These are phyloP conservation scores for Ceriops decandra DNA, from an alignment of 345 rosid species.

Conservation along the genomic window DNA sequence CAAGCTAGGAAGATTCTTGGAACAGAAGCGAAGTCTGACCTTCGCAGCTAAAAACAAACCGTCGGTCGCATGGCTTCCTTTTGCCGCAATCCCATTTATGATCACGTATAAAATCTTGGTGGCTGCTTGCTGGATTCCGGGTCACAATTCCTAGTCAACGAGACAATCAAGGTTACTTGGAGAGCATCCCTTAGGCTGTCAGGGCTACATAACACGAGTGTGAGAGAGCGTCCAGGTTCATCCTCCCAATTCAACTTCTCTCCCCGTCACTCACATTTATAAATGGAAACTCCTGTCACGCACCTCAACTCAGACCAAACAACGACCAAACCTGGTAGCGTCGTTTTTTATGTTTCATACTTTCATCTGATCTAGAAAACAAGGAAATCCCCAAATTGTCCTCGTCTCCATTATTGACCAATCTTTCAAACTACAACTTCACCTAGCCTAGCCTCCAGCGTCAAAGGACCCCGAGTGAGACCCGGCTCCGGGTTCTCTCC, in stretches of 20 bases:
- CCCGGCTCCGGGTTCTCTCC: slow-evolving; percentile 14
- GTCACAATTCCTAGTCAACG: no score
- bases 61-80: no score
- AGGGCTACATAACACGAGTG: no score
- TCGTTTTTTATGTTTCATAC: neutral
- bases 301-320: neutral
- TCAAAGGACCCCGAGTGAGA: neutral
- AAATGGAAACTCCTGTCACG: neutral
- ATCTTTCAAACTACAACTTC: neutral
- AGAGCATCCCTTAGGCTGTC: no score
- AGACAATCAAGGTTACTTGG: no score
- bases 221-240: slow-evolving; percentile 41
- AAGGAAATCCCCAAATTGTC: slow-evolving; percentile 11
- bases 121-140: no score
- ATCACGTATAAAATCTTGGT: no score
- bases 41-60: no score
- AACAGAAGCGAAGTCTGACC: neutral
- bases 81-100: no score
- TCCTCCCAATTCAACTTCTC: slow-evolving; percentile 21
- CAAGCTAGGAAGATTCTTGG: slow-evolving; percentile 17
- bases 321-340: neutral
- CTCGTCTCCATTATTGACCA: slow-evolving; percentile 8
- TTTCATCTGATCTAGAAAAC: neutral
- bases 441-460: neutral
- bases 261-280: neutral